Conservation (phyloP, 192 early-diverging fungal genomes). For the Gigaspora rosea region DNA sequence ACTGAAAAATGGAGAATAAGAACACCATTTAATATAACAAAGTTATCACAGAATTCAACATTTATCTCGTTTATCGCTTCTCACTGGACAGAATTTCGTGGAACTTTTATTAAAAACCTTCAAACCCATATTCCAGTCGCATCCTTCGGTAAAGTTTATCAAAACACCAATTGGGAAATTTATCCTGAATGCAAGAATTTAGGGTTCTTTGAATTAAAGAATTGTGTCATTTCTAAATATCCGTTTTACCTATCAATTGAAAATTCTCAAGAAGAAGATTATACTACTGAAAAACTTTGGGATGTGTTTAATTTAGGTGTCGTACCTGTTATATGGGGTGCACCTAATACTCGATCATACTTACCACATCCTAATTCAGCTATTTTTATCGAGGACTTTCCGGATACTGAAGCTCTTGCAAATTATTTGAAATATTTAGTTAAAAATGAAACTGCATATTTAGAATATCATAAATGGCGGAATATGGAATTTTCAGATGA, state of each 20-base stretch:
- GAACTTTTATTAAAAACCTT: neutral
- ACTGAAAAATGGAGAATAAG: neutral
- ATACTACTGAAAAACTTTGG: neutral
- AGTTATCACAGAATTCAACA: neutral
- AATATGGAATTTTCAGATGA: neutral
- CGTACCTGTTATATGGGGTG: neutral
- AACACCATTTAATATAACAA: neutral
- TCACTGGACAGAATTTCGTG: neutral
- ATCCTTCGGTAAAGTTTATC: neutral
- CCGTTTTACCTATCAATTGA: neutral
- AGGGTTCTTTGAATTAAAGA: neutral
- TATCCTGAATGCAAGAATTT: neutral
- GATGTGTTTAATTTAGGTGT: neutral
- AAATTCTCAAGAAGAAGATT: neutral
- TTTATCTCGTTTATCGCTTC: neutral
- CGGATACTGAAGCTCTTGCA: neutral
- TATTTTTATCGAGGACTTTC: neutral
- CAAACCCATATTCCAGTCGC: neutral
- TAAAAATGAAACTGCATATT: neutral
- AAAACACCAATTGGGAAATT: neutral
- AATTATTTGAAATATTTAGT: neutral
- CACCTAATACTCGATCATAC: neutral
- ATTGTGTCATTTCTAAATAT: constrained; percentile 1
- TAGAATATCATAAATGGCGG: neutral
- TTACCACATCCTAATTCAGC: neutral